Evolutionary conservation across 495 filamentous ascomycete genomes (phyloP), one percentile per base, ranked within the genome.

Genomic region (Penicillium goetzii): DNA sequence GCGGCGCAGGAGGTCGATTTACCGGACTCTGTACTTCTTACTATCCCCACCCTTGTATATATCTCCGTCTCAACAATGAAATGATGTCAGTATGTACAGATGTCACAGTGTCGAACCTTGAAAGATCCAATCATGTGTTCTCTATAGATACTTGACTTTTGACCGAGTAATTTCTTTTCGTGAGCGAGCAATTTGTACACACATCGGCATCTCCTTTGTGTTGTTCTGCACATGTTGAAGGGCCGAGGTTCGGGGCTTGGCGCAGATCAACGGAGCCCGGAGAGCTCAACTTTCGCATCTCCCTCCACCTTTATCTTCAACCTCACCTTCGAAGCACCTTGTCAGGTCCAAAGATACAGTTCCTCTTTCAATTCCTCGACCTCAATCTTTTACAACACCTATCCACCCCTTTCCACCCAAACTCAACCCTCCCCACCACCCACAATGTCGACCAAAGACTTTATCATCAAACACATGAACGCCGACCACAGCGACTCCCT

Each of bases 381-480:
- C n/a, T 53, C 1, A n/a, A 2, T 10, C 28, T 32, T 12, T 3
- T 15, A 23, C 8, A 25, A 34, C n/a, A 55, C 8, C 17, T 4
- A 19, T 12, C 32, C 32, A 19, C 11, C 30, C 15, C 10, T 19
- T 32, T n/a, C 19, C 6, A 26, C 19, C 28, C 52, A 19, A 23
- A 34, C 0, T 34, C 30, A 8, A 19, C 11, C 5, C 17, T 7
- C 6, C 0, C 30, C 10, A 38, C 47, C 36, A 19, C 58, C 51
- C 52, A 56, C 25, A 54, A 72, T 66, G 62, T 78, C 81, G 7
- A 66, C 77, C 62, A 89, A 87, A 62, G 60, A 80, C 41, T 87
- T 88, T 71, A 89, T 92, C 68, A 83, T 90, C 70, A 79, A 81
- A 32, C 91, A 95, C 80, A 92, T 95, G 90, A 93, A 93, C 79